A percentile compares a stretch with the other conserved stretches of the same genome.
Evolutionary conservation across 371 early-diverging fungal genomes (phyloP).

Genomic region (Mortierella sp.): DNA sequence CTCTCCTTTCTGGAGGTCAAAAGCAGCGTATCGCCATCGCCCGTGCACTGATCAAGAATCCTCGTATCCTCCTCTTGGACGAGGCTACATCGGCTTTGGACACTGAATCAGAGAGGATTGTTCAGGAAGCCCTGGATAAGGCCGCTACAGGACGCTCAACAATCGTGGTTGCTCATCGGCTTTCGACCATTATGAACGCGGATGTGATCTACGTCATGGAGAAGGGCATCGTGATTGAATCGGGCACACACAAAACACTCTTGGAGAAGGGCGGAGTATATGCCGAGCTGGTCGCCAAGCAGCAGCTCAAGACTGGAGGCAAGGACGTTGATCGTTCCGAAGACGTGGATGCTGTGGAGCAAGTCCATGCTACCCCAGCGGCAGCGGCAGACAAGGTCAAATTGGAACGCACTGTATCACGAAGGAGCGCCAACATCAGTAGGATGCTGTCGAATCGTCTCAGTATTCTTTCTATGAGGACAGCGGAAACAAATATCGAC

Average conservation of each 20-base stretch:
- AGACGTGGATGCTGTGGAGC: neutral
- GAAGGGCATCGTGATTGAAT: slow-evolving; percentile 74
- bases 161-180: slow-evolving; percentile 92
- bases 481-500: slow-evolving; percentile 10
- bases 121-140: slow-evolving; percentile 82
- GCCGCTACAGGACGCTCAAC: slow-evolving; percentile 86
- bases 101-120: slow-evolving; percentile 82
- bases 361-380: neutral
- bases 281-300: slow-evolving; percentile 67
- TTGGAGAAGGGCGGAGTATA: slow-evolving; percentile 62
- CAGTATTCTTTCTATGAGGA: slow-evolving; percentile 5
- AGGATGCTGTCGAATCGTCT: slow-evolving; percentile 9
- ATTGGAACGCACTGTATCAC: no score
- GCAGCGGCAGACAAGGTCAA: no score
- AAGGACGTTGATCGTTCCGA: slow-evolving; percentile 3
- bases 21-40: slow-evolving; percentile 78
- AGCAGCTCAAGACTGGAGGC: slow-evolving; percentile 59
- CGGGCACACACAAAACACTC: slow-evolving; percentile 74
- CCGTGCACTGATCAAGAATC: slow-evolving; percentile 82
- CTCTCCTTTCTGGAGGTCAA: slow-evolving; percentile 66
- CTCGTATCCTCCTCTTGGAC: slow-evolving; percentile 70
- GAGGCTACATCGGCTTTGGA: slow-evolving; percentile 84
- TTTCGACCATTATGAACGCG: slow-evolving; percentile 83
- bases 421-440: neutral
- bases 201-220: slow-evolving; percentile 85